phyloP scores from a whole-genome alignment of 164 flowering plant species.

The Chloranthus sessilifolius region DNA sequence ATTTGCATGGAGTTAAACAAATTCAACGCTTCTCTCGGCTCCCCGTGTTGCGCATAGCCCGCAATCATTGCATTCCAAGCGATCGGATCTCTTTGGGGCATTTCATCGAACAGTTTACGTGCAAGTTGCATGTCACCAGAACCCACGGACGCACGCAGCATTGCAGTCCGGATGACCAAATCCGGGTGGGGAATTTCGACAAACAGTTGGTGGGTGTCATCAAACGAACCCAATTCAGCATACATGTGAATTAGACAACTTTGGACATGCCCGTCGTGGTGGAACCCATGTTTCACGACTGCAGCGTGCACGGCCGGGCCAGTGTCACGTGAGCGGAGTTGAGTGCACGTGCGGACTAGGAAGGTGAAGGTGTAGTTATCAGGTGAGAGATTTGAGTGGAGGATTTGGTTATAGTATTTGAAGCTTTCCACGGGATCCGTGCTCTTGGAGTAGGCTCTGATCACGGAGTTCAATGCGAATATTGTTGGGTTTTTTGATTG shows the following conservation, averaged over 20 bases:
- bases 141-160: conserved; percentile 40
- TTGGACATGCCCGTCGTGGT: conserved; percentile 42
- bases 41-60: conserved; percentile 41
- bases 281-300: conserved; percentile 32
- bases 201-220: conserved; percentile 22
- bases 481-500: conserved; percentile 27
- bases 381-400: conserved; percentile 24
- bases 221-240: conserved; percentile 34
- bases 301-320: conserved; percentile 31
- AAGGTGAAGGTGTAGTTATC: conserved; percentile 54
- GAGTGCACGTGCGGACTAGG: conserved; percentile 41
- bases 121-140: conserved; percentile 37
- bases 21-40: conserved; percentile 35
- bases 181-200: conserved; percentile 27
- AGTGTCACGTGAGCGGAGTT: conserved; percentile 12
- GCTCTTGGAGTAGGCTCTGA: conserved; percentile 47
- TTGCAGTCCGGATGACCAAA: conserved; percentile 44
- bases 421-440: conserved; percentile 30
- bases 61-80: conserved; percentile 61
- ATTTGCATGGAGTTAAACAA: conserved; percentile 42
- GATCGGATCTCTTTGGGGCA: conserved; percentile 37
- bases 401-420: conserved; percentile 28
- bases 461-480: conserved; percentile 43
- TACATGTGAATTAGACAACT: conserved; percentile 47
- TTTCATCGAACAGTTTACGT: conserved; percentile 41